A percentile compares a stretch with the other conserved stretches of the same genome.
Conservation (phyloP, 768 basidiomycete genomes). For the Macrolepiota dolichaula region DNA sequence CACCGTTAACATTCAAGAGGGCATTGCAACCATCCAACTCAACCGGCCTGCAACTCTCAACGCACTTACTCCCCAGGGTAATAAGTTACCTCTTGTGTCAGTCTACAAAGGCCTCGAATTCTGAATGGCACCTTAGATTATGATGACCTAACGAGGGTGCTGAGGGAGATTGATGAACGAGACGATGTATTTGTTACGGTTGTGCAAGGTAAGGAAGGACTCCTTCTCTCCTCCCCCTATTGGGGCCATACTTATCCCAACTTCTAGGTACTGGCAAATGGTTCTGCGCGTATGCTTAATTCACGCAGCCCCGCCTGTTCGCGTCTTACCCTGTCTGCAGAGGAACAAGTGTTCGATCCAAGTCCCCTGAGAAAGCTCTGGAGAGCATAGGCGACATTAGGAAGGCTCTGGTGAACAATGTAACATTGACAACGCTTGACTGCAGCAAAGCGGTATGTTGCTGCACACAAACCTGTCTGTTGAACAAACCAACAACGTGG, state of each 20-base stretch:
- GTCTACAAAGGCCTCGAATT: background rate
- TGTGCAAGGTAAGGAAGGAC: constrained; percentile 61
- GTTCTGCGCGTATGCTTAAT: constrained; percentile 64
- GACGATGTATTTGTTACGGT: constrained; percentile 64
- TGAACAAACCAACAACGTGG: background rate
- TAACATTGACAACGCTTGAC: constrained; percentile 53
- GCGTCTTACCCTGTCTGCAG: constrained; percentile 26
- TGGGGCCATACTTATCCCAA: background rate
- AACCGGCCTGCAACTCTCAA: constrained; percentile 59
- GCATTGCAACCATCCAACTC: constrained; percentile 68
- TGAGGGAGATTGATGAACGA: constrained; percentile 55
- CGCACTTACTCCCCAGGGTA: constrained; percentile 53
- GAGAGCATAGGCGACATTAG: constrained; percentile 32
- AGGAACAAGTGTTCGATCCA: constrained; percentile 53
- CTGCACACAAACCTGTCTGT: background rate
- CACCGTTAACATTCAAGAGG: constrained; percentile 43
- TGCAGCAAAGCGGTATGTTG: constrained; percentile 58
- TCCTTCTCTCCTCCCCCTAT: background rate
- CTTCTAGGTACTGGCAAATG: constrained; percentile 57
- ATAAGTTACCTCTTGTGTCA: constrained; percentile 6
- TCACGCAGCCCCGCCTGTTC: background rate
- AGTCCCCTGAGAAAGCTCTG: constrained; percentile 11
- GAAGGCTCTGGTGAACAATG: constrained; percentile 40
- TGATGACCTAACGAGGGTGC: constrained; percentile 50
- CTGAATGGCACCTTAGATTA: constrained; percentile 48